Evolutionary conservation across 1,139 yeast species (phyloP).

Genomic region (Geotrichum phurueaensis): DNA sequence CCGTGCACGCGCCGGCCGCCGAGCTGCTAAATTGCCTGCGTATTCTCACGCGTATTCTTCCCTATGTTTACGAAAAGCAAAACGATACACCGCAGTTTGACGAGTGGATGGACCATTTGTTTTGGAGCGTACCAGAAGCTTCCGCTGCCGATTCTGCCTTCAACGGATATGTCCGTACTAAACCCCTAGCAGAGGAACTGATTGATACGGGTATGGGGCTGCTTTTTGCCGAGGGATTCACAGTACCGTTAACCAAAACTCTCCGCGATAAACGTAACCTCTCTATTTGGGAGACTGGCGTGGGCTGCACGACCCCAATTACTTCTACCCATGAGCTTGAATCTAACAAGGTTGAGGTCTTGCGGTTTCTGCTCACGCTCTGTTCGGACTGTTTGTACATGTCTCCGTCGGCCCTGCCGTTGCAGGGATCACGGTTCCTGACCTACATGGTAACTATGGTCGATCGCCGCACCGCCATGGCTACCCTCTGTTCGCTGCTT

Average conservation of each 20-base stretch:
- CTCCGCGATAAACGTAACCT: constrained; percentile 20
- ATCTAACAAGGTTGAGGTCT: constrained; percentile 59
- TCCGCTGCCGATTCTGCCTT: not conserved
- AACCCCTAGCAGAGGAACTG: constrained; percentile 49
- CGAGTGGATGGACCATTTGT: constrained; percentile 37
- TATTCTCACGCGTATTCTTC: constrained; percentile 58
- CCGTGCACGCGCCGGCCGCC: constrained; percentile 27
- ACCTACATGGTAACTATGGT: constrained; percentile 53
- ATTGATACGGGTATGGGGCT: constrained; percentile 46
- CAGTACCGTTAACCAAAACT: constrained; percentile 38
- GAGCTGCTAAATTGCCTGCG: constrained; percentile 56
- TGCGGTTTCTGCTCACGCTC: constrained; percentile 58
- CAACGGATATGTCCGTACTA: constrained; percentile 7
- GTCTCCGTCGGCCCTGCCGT: constrained; percentile 42
- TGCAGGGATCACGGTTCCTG: constrained; percentile 53
- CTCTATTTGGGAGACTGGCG: constrained; percentile 73
- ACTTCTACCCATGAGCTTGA: constrained; percentile 45
- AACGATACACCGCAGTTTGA: constrained; percentile 32
- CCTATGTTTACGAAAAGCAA: constrained; percentile 52
- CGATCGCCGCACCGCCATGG: constrained; percentile 44
- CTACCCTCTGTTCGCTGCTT: constrained; percentile 62
- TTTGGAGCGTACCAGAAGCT: constrained; percentile 37
- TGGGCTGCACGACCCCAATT: constrained; percentile 50
- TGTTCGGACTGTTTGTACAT: constrained; percentile 58
- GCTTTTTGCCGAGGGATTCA: constrained; percentile 57